Conservation (phyloP, 1,284 basidiomycete genomes). For the Cryptococcus neoformans region DNA sequence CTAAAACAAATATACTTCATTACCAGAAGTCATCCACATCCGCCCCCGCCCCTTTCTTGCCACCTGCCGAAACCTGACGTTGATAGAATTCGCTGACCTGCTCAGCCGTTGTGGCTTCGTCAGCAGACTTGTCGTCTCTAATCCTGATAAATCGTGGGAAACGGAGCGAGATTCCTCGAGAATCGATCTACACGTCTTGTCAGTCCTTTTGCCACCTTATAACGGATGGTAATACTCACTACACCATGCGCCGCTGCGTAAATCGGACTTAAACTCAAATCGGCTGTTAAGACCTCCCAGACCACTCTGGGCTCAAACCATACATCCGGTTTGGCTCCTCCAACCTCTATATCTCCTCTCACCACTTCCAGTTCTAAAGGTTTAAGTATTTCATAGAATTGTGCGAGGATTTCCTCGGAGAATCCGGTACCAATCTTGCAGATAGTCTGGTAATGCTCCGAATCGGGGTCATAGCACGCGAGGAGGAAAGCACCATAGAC, state of each 20-base stretch:
- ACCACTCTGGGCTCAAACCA: slow-evolving; percentile 95
- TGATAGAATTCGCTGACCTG: slow-evolving; percentile 96
- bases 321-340: slow-evolving; percentile 86
- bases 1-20: background rate
- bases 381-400: slow-evolving; percentile 79
- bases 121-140: slow-evolving; percentile 87
- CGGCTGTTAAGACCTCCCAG: slow-evolving; percentile 98
- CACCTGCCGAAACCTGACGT: slow-evolving; percentile 72
- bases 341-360: slow-evolving; percentile 75
- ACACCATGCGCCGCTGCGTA: slow-evolving; percentile 96
- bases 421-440: slow-evolving; percentile 99
- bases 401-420: slow-evolving; percentile 81
- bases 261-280: slow-evolving; percentile 92
- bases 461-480: slow-evolving; percentile 88
- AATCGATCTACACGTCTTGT: slow-evolving; percentile 61
- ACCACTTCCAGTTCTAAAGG: slow-evolving; percentile 63
- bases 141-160: slow-evolving; percentile 93
- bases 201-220: background rate
- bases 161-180: slow-evolving; percentile 86
- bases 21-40: slow-evolving; percentile 78
- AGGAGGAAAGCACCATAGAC: slow-evolving; percentile 95
- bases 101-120: slow-evolving; percentile 88
- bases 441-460: slow-evolving; percentile 89
- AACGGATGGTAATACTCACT: slow-evolving; percentile 55
- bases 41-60: slow-evolving; percentile 59